phyloP scores from a whole-genome alignment of 2,329 filamentous ascomycete species.

The Ascochyta pisi region DNA sequence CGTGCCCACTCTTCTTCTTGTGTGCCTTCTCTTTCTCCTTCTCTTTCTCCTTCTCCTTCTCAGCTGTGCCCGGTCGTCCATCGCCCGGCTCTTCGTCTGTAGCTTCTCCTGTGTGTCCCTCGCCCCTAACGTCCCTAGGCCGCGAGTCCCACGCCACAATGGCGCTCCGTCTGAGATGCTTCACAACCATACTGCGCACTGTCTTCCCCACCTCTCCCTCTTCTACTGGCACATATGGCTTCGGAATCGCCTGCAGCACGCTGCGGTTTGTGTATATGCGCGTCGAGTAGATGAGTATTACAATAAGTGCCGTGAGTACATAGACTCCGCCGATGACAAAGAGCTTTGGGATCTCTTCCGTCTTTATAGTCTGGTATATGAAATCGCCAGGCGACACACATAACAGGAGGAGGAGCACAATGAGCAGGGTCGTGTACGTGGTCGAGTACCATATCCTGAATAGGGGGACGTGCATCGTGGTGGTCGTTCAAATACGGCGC shows the following conservation, averaged over 20 bases:
- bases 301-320: slow-evolving; percentile 72
- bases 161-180: slow-evolving; percentile 77
- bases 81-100: slow-evolving; percentile 20
- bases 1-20: slow-evolving; percentile 35
- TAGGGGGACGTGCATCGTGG: slow-evolving; percentile 59
- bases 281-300: slow-evolving; percentile 78
- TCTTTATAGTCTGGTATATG: slow-evolving; percentile 76
- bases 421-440: slow-evolving; percentile 76
- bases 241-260: slow-evolving; percentile 82
- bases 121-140: slow-evolving; percentile 65
- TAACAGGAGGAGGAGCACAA: slow-evolving; percentile 75
- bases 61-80: slow-evolving; percentile 29
- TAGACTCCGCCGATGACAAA: slow-evolving; percentile 82
- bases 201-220: slow-evolving; percentile 79
- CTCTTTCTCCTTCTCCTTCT: slow-evolving; percentile 38
- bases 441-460: slow-evolving; percentile 83
- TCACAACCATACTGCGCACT: slow-evolving; percentile 77
- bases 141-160: slow-evolving; percentile 79
- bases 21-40: slow-evolving; percentile 39
- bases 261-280: slow-evolving; percentile 87
- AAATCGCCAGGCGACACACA: slow-evolving; percentile 79
- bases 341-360: slow-evolving; percentile 76
- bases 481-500: slow-evolving; percentile 11
- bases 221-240: slow-evolving; percentile 83
- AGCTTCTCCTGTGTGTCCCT: slow-evolving; percentile 42